phyloP scores from a whole-genome alignment of 2,329 filamentous ascomycete genomes.

The Xylaria sp. region DNA sequence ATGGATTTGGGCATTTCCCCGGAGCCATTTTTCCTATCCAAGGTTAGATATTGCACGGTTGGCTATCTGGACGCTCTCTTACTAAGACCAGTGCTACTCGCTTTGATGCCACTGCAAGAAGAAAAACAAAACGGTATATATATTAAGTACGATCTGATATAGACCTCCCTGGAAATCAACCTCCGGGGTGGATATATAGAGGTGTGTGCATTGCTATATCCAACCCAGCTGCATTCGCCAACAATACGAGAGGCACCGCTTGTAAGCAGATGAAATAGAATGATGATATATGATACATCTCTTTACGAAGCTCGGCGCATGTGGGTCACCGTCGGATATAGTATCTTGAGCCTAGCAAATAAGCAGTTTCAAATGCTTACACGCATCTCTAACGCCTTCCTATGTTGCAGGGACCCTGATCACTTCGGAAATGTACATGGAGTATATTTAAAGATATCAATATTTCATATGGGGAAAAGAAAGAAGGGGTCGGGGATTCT shows the following conservation, averaged over 20 bases:
- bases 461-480: too few species aligned
- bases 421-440: background rate
- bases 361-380: background rate
- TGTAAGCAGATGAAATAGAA: background rate
- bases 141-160: background rate
- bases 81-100: constrained; percentile 2
- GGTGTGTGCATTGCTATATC: constrained; percentile 15
- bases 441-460: too few species aligned
- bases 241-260: background rate
- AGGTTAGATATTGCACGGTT: constrained; percentile 3
- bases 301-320: constrained; percentile 1
- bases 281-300: background rate
- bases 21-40: constrained; percentile 14
- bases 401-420: background rate
- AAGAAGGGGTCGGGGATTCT: too few species aligned
- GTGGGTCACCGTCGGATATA: background rate
- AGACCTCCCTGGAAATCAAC: background rate
- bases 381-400: background rate
- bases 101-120: background rate
- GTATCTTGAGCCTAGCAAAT: background rate
- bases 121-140: background rate
- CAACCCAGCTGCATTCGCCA: background rate
- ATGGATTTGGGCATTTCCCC: constrained; percentile 16
- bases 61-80: constrained; percentile 10
- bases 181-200: constrained; percentile 5